Evolutionary conservation across 257 asterid species (phyloP).

Genomic region (Marsdenia floribunda): DNA sequence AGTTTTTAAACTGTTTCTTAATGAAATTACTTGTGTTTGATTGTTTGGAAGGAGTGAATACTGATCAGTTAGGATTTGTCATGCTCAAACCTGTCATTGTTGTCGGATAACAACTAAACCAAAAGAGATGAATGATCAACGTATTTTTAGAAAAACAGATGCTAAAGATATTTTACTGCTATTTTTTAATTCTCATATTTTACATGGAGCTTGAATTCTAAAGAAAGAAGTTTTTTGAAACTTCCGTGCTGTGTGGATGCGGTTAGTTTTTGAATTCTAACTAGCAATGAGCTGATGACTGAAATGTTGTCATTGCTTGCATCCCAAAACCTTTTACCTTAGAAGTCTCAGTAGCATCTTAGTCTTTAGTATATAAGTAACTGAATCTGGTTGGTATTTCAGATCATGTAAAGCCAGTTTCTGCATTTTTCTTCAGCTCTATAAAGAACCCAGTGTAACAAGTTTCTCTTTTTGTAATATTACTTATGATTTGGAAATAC

Average conservation of each 20-base stretch:
- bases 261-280: neutral
- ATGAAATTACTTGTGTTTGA: neutral
- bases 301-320: neutral
- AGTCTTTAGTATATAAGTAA: neutral
- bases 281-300: neutral
- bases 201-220: neutral
- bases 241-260: neutral
- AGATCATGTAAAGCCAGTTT: neutral
- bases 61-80: neutral
- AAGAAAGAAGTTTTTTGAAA: neutral
- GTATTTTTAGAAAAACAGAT: neutral
- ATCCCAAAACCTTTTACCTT: neutral
- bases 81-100: neutral
- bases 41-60: neutral
- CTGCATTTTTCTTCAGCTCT: neutral
- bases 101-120: neutral
- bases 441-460: neutral
- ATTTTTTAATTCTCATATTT: neutral
- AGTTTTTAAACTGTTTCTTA: neutral
- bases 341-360: neutral
- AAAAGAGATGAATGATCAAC: neutral
- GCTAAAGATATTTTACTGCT: neutral
- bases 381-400: neutral
- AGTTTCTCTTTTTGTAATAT: neutral
- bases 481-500: slow-evolving; percentile 1